Percentiles rank a stretch among this genome's conserved stretches.
These are phyloP conservation scores for Bacidia gigantensis DNA, from an alignment of 495 filamentous ascomycete species.

Conservation along the genomic window DNA sequence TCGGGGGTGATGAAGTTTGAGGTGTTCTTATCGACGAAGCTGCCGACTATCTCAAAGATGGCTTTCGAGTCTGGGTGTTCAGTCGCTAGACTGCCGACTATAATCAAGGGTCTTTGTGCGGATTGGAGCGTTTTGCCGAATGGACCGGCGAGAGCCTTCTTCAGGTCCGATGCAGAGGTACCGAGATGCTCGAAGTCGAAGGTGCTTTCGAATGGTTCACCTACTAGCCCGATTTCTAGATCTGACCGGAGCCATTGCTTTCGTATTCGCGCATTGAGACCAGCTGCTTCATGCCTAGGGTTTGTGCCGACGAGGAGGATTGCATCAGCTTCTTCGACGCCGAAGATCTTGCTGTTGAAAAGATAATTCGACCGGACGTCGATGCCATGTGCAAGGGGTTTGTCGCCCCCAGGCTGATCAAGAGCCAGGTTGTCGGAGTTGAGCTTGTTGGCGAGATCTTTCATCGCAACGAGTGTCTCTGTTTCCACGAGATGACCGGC, in stretches of 20 bases:
- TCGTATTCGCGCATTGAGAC: constrained; percentile 87
- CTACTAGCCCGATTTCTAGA: constrained; percentile 81
- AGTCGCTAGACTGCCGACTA: constrained; percentile 76
- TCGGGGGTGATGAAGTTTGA: constrained; percentile 74
- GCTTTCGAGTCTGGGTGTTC: constrained; percentile 85
- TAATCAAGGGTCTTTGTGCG: constrained; percentile 91
- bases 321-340: constrained; percentile 83
- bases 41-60: constrained; percentile 77
- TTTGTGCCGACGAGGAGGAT: constrained; percentile 92
- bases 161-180: constrained; percentile 57
- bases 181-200: constrained; percentile 90
- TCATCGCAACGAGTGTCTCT: constrained; percentile 88
- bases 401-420: constrained; percentile 71
- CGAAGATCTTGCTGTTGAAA: constrained; percentile 89
- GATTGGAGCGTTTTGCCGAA: constrained; percentile 82
- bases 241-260: constrained; percentile 97
- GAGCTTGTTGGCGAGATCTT: constrained; percentile 89
- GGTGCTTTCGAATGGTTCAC: constrained; percentile 79
- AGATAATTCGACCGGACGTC: constrained; percentile 89
- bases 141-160: constrained; percentile 66
- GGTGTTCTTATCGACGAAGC: constrained; percentile 84
- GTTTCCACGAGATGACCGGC: constrained; percentile 82
- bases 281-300: constrained; percentile 83
- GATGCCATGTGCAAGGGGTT: constrained; percentile 80
- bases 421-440: constrained; percentile 91